These are phyloP conservation scores for Spirogloea muscicola DNA, from an alignment of 139 green algal species.

Conservation along the genomic window DNA sequence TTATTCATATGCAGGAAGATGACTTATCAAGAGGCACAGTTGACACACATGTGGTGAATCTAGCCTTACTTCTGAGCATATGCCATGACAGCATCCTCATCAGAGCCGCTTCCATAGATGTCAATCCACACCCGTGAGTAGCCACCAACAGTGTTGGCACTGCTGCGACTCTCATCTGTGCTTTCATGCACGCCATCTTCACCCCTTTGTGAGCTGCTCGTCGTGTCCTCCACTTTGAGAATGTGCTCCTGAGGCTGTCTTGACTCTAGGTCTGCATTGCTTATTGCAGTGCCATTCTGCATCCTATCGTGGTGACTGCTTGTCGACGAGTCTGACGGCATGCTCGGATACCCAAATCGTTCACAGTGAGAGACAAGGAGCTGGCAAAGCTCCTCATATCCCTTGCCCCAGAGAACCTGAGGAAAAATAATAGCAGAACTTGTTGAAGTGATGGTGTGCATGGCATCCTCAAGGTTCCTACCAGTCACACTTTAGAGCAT, in stretches of 20 bases:
- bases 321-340: too few relatives aligned
- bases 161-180: neutral
- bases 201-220: neutral
- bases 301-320: too few relatives aligned
- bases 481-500: too few relatives aligned
- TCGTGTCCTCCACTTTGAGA: neutral
- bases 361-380: constrained; percentile 20
- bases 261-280: neutral
- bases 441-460: too few relatives aligned
- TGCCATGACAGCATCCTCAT: constrained; percentile 70
- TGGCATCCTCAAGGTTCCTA: too few relatives aligned
- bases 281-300: too few relatives aligned
- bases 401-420: constrained; percentile 95
- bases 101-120: constrained; percentile 87
- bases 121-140: constrained; percentile 48
- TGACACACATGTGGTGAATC: neutral
- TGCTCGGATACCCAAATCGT: too few relatives aligned
- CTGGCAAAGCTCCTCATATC: constrained; percentile 70
- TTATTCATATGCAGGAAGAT: neutral
- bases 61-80: constrained; percentile 45
- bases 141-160: neutral
- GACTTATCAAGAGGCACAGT: neutral
- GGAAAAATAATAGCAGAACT: too few relatives aligned
- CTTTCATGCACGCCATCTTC: neutral
- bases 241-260: neutral